Evolutionary conservation across 495 filamentous ascomycete species (phyloP).

Genomic region (Tuber borchii): DNA sequence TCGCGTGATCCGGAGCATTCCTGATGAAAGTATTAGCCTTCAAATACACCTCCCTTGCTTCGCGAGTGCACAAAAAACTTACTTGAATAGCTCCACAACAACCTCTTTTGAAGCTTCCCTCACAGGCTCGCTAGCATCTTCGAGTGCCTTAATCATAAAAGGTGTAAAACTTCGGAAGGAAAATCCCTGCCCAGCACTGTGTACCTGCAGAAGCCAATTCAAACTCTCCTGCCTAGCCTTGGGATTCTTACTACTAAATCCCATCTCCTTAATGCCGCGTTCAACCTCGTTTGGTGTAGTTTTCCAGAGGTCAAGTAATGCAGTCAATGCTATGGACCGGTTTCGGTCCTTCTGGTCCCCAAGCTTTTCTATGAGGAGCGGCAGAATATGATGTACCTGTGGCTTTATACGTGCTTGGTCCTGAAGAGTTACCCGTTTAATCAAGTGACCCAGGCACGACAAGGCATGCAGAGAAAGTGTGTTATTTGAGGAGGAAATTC

Average conservation of each 20-base stretch:
- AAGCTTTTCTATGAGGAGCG: constrained; percentile 73
- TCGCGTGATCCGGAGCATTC: constrained; percentile 71
- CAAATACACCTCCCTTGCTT: constrained; percentile 1
- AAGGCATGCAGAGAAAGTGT: constrained; percentile 45
- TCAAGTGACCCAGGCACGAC: constrained; percentile 74
- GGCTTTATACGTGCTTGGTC: constrained; percentile 63
- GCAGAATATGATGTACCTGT: constrained; percentile 59
- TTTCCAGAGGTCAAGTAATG: constrained; percentile 67
- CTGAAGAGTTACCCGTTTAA: constrained; percentile 76
- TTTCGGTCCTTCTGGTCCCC: constrained; percentile 82
- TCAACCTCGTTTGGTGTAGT: constrained; percentile 66
- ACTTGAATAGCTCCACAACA: constrained; percentile 80
- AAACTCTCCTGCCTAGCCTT: constrained; percentile 75
- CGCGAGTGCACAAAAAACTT: constrained; percentile 34
- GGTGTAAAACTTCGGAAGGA: constrained; percentile 78
- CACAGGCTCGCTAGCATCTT: constrained; percentile 81
- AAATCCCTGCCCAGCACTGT: constrained; percentile 42
- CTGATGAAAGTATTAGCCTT: constrained; percentile 44
- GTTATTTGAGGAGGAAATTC: constrained; percentile 34
- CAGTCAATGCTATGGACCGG: constrained; percentile 61
- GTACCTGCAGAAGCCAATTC: constrained; percentile 70
- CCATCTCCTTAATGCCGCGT: constrained; percentile 66
- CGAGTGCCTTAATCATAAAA: constrained; percentile 71
- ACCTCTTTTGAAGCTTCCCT: constrained; percentile 73
- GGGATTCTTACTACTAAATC: constrained; percentile 70